Conservation (phyloP, 2,329 filamentous ascomycete genomes). For the Moelleriella libera region DNA sequence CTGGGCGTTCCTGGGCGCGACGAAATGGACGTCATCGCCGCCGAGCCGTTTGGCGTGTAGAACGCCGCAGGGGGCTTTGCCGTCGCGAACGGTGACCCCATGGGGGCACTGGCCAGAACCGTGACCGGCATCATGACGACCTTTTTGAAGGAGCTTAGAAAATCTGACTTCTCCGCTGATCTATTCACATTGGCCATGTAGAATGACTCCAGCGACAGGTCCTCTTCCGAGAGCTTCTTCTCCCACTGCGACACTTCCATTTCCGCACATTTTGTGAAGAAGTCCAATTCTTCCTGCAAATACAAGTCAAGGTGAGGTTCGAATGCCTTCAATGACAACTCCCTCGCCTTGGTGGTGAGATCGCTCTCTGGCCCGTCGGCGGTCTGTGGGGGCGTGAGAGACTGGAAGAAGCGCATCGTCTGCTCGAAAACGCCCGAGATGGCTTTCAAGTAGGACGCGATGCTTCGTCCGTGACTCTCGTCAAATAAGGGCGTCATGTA, state of each 20-base stretch:
- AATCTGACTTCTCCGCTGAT: conserved; percentile 92
- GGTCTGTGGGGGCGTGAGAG: conserved; percentile 46
- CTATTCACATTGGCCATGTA: conserved; percentile 93
- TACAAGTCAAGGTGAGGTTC: conserved; percentile 92
- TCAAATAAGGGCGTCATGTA: conserved; percentile 80
- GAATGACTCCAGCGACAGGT: conserved; percentile 80
- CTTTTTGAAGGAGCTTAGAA: conserved; percentile 91
- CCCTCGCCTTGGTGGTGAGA: conserved; percentile 50
- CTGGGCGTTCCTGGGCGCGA: conserved; percentile 38
- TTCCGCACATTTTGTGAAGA: conserved; percentile 66
- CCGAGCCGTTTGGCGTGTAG: conserved; percentile 9
- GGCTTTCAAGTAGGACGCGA: conserved; percentile 68
- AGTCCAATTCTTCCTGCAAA: conserved; percentile 77
- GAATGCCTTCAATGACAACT: conserved; percentile 59
- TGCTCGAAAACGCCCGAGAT: conserved; percentile 83
- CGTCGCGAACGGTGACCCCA: conserved; percentile 42
- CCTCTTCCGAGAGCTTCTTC: conserved; percentile 79
- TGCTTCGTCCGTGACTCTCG: conserved; percentile 64
- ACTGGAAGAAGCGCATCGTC: conserved; percentile 60
- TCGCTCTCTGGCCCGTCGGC: conserved; percentile 36
- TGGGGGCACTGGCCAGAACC: conserved; percentile 58
- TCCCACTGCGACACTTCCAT: conserved; percentile 76
- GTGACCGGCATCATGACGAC: conserved; percentile 99
- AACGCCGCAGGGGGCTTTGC: conserved; percentile 18
- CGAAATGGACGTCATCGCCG: conserved; percentile 17